Base-by-base conservation (phyloP, 345 rosid species). In the Schrenkiella parvula region DNA sequence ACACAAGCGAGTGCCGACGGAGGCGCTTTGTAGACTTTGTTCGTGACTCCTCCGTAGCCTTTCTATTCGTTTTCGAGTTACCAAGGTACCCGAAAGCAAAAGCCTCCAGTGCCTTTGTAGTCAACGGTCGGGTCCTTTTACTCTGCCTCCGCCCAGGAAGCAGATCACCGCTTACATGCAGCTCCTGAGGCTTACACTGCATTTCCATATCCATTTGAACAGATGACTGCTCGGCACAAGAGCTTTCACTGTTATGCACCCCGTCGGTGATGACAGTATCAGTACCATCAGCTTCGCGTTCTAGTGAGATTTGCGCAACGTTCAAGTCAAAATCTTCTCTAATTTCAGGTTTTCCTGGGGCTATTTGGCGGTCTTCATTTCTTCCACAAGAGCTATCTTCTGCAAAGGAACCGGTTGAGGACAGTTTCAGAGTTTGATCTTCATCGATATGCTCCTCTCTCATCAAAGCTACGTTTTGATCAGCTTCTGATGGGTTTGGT, bases 51-150 rank as follows among this genome's bases (percentile, higher is more conserved):
- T 83, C 84, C 2, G 60, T 34, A 66, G 59, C 66, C 59, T 83
- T 83, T 41, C 85, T 71, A 78, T 87, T 87, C 73, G 67, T 83
- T 41, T 71, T 80, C 11, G 85, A 54, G 79, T 74, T 79, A 52
- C 79, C 83, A 42, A 81, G 62, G 71, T 73, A 80, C 54, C 88
- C 89, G 3, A 71, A 81, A 41, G 85, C 89, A 53, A 85, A 72
- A 76, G 92, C 86, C 80, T 87, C 92, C 68, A 87, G 63, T 12
- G 86, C 89, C 68, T 76, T 87, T 28, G 83, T 54, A 44, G 92
- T 85, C 56, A 71, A 66, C 0, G 89, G 92, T 25, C 88, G 78
- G 72, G 57, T 81, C 70, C 89, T 82, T 37, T 84, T 79, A 70
- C 88, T 85, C 42, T 82, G 83, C 68, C 92, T 85, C 17, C 82